Conservation (phyloP, 2,329 filamentous ascomycete genomes). For the Ramichloridium luteum region DNA sequence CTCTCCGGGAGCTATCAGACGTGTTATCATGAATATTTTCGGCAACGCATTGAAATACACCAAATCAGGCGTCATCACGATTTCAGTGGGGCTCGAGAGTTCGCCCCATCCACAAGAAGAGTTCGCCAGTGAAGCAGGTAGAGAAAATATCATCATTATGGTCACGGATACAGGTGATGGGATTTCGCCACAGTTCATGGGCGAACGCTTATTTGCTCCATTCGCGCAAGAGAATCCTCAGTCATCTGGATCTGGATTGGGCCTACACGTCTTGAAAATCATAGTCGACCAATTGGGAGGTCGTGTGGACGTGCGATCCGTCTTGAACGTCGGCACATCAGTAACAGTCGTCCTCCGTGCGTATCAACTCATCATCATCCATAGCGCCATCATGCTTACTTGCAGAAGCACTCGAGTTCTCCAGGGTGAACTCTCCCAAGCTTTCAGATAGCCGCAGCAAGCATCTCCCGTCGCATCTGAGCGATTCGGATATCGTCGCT, state of each 20-base stretch:
- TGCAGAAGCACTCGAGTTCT: no score
- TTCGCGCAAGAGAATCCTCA: conserved; percentile 53
- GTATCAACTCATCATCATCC: no score
- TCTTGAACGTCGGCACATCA: conserved; percentile 15
- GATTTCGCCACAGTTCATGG: conserved; percentile 51
- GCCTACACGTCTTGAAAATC: conserved; percentile 48
- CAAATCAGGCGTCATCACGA: conserved; percentile 27
- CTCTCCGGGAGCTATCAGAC: conserved; percentile 29
- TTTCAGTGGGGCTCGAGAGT: conserved; percentile 13
- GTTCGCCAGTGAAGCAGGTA: conserved; percentile 4
- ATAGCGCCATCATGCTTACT: no score
- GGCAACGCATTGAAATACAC: conserved; percentile 39
- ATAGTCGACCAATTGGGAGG: conserved; percentile 51
- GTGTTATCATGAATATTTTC: conserved; percentile 37
- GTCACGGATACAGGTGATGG: conserved; percentile 55
- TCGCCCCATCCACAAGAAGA: not conserved
- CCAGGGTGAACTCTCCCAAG: no score
- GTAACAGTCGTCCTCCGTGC: conserved; percentile 12
- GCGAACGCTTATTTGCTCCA: conserved; percentile 48
- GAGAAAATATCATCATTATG: conserved; percentile 12
- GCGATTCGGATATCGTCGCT: conserved; percentile 30
- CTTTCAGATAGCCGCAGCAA: no score
- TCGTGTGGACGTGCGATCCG: conserved; percentile 40
- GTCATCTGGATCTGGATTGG: conserved; percentile 50
- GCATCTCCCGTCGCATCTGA: no score